Conservation (phyloP, 495 filamentous ascomycete genomes). For the Hypoxylon perforatum region DNA sequence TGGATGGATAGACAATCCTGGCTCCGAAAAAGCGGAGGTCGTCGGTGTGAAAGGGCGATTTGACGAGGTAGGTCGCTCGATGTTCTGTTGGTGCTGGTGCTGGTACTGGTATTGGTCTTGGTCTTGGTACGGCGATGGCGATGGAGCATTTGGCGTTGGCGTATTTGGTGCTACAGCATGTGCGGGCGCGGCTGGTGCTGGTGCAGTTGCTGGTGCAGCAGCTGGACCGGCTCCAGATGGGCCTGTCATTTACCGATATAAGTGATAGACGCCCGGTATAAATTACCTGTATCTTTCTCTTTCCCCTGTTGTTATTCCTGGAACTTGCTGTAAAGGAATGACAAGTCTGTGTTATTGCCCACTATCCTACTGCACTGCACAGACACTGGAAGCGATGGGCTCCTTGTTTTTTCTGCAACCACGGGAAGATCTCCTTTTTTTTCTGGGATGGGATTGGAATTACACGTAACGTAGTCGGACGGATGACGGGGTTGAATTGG, state of each 20-base stretch:
- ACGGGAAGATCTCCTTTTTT: conserved; percentile 44
- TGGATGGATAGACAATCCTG: conserved; percentile 35
- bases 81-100: conserved; percentile 24
- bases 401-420: conserved; percentile 37
- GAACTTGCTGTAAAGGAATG: background rate
- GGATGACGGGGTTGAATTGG: conserved; percentile 32
- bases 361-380: conserved; percentile 38
- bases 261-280: conserved; percentile 23
- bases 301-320: conserved; percentile 5
- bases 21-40: conserved; percentile 43
- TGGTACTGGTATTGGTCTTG: conserved; percentile 24
- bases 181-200: conserved; percentile 24
- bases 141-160: conserved; percentile 7
- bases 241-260: conserved; percentile 41
- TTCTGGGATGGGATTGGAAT: conserved; percentile 33
- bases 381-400: conserved; percentile 30
- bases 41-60: conserved; percentile 33
- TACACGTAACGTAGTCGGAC: conserved; percentile 35
- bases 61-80: conserved; percentile 23
- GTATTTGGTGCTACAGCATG: background rate
- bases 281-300: conserved; percentile 25
- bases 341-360: conserved; percentile 41
- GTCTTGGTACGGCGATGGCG: background rate
- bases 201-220: conserved; percentile 38
- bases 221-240: conserved; percentile 41